phyloP scores from a whole-genome alignment of 805 yeast species.

The Pichia insulana region DNA sequence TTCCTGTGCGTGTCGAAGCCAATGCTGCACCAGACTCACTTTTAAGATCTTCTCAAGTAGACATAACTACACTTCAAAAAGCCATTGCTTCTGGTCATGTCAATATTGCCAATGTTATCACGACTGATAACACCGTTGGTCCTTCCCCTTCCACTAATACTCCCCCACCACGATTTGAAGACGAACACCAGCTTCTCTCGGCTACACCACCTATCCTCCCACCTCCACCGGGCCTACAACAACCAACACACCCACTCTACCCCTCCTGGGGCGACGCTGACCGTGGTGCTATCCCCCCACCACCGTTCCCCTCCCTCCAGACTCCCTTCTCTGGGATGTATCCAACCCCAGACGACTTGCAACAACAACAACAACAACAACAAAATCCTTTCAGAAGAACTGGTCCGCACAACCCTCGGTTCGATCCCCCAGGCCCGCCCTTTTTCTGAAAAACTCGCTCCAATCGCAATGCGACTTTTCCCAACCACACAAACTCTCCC shows the following conservation, averaged over 20 bases:
- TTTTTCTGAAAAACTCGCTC: constrained; percentile 13
- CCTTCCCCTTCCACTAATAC: neutral
- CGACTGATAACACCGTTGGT: no score
- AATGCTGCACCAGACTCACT: no score
- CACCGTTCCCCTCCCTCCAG: neutral
- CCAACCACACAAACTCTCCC: no score
- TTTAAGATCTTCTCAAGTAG: no score
- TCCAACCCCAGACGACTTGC: neutral
- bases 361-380: neutral
- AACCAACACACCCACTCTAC: neutral
- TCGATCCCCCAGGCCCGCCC: neutral
- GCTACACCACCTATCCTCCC: neutral
- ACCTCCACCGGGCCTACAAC: constrained; percentile 19
- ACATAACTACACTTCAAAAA: no score
- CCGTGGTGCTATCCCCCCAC: neutral
- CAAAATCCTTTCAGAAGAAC: no score
- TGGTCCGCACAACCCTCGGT: no score
- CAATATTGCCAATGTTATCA: no score
- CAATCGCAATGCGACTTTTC: no score
- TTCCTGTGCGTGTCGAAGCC: no score
- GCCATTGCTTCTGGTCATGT: no score
- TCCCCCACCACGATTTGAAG: constrained; percentile 11
- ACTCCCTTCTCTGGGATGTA: neutral
- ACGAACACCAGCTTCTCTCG: constrained; percentile 22
- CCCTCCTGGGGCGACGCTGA: neutral